Conservation (phyloP, 805 yeast species). For the Saccharomycopsis microspora region DNA sequence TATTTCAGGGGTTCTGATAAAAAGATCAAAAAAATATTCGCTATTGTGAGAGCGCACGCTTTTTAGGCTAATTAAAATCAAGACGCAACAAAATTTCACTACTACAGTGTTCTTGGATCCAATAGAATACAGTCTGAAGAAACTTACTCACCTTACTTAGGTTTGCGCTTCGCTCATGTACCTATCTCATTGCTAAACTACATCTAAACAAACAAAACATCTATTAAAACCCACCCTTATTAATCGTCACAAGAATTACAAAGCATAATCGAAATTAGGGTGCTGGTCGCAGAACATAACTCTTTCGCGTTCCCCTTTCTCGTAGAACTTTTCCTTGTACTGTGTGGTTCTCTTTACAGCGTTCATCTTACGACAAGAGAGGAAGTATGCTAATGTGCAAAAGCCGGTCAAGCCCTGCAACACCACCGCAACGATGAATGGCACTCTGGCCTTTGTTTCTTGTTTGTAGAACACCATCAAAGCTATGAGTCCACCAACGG, state of each 20-base stretch:
- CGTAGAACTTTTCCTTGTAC: conserved; percentile 6
- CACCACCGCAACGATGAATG: conserved; percentile 2
- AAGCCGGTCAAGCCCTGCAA: neutral
- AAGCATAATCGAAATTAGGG: conserved; percentile 12
- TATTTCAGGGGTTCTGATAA: too few species aligned
- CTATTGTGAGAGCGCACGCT: too few species aligned
- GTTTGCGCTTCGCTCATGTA: too few species aligned
- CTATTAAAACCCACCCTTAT: too few species aligned
- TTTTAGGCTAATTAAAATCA: too few species aligned
- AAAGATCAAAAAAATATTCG: too few species aligned
- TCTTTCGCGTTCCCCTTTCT: neutral
- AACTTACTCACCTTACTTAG: too few species aligned
- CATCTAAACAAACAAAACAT: too few species aligned
- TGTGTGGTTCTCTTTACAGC: conserved; percentile 3
- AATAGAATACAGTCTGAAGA: too few species aligned
- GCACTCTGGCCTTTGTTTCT: conserved; percentile 2
- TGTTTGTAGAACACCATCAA: conserved; percentile 7
- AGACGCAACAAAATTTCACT: too few species aligned
- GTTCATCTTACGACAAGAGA: conserved; percentile 1
- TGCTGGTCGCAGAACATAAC: conserved; percentile 6
- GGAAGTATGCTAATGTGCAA: neutral
- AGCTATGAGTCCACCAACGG: conserved; percentile 34
- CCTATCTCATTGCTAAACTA: too few species aligned
- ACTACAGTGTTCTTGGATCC: too few species aligned
- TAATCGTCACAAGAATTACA: neutral